Percentiles rank a stretch among this genome's conserved stretches.
These are phyloP conservation scores for Talaromyces amestolkiae DNA, from an alignment of 2,329 filamentous ascomycete genomes.

Conservation along the genomic window DNA sequence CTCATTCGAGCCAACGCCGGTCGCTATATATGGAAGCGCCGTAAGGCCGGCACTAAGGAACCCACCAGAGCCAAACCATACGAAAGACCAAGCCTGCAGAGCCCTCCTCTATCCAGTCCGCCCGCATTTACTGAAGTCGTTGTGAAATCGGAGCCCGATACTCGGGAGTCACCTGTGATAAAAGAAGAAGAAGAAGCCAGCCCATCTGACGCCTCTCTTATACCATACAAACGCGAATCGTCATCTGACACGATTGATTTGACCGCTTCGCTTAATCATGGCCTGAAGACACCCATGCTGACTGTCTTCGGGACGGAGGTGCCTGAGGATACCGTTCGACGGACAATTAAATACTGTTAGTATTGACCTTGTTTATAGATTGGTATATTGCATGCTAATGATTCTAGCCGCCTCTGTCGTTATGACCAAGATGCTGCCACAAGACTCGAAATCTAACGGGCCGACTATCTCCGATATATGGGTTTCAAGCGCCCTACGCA, in stretches of 20 bases:
- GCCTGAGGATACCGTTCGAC: conserved; percentile 15
- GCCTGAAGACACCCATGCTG: conserved; percentile 14
- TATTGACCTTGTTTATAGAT: not conserved
- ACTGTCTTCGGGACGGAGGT: conserved; percentile 17
- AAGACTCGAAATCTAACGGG: not conserved
- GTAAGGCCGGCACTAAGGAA: conserved; percentile 17
- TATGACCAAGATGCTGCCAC: conserved; percentile 19
- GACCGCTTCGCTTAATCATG: conserved; percentile 11
- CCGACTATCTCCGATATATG: conserved; percentile 19
- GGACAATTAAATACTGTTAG: conserved; percentile 19
- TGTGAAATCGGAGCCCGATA: not conserved
- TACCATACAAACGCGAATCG: not conserved
- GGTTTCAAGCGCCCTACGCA: conserved; percentile 15
- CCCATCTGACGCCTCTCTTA: not conserved
- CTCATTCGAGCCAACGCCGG: conserved; percentile 29
- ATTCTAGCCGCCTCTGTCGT: conserved; percentile 17
- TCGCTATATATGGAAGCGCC: conserved; percentile 28
- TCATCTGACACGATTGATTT: conserved; percentile 7
- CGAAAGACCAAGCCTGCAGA: conserved; percentile 4
- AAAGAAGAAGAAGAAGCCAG: conserved; percentile 4
- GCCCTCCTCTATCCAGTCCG: not conserved
- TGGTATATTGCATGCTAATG: not conserved
- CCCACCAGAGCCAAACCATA: conserved; percentile 16
- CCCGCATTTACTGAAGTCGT: not conserved
- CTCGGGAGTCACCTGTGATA: not conserved